Percentiles rank a stretch among this genome's conserved stretches.
Conservation (phyloP, 805 yeast species). For the Wickerhamomyces queroliae region DNA sequence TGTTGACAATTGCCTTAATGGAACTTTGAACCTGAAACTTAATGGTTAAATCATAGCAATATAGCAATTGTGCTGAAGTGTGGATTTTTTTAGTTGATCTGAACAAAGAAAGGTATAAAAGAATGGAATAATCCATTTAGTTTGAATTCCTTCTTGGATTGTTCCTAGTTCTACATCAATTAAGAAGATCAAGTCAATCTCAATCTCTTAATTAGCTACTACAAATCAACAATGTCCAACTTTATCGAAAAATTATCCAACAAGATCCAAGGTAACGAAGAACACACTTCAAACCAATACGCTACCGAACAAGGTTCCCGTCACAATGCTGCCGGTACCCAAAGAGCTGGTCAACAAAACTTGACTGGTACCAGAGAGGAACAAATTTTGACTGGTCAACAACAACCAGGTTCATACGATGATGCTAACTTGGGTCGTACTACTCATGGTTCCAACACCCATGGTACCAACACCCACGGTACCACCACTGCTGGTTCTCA, state of each 20-base stretch:
- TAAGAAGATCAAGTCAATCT: background rate
- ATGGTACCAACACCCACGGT: background rate
- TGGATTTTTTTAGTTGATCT: background rate
- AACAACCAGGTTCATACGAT: background rate
- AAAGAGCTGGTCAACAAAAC: conserved; percentile 13
- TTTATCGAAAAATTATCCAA: conserved; percentile 22
- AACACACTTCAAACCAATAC: conserved; percentile 1
- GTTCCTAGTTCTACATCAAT: background rate
- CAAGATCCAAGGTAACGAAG: conserved; percentile 17
- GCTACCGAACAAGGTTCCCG: background rate
- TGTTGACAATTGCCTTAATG: no score
- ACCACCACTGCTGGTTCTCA: background rate
- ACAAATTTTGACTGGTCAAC: conserved; percentile 13
- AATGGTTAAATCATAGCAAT: conserved; percentile 1
- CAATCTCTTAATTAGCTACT: background rate
- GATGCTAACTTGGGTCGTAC: background rate
- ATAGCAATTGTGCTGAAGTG: background rate
- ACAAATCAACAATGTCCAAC: conserved; percentile 17
- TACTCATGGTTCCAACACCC: background rate
- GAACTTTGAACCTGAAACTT: no score
- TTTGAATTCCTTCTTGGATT: background rate
- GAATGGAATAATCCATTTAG: background rate
- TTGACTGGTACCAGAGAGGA: conserved; percentile 12
- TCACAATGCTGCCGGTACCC: background rate
- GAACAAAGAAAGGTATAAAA: background rate